These are phyloP conservation scores for Saccharomycopsis oosterbeekiorum DNA, from an alignment of 805 yeast species.

Conservation along the genomic window DNA sequence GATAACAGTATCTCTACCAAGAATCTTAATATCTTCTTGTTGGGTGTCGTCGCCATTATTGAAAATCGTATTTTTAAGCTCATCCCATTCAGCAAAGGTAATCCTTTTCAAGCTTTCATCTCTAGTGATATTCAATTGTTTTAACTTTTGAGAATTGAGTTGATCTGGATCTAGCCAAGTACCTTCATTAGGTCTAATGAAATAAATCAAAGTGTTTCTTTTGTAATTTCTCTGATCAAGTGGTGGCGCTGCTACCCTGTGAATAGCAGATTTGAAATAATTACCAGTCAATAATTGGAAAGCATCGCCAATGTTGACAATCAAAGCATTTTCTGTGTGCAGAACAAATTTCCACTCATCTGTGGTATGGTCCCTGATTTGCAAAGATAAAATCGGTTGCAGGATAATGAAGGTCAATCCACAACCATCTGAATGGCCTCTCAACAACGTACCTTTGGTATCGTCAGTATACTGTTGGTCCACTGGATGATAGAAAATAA, in stretches of 20 bases:
- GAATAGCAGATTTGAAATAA: constrained; percentile 36
- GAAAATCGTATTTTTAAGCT: constrained; percentile 24
- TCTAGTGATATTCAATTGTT: constrained; percentile 23
- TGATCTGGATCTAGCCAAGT: constrained; percentile 27
- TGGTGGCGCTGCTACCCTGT: constrained; percentile 38
- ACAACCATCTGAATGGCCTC: constrained; percentile 35
- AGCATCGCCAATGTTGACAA: constrained; percentile 34
- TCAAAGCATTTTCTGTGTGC: constrained; percentile 30
- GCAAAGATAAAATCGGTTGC: constrained; percentile 33
- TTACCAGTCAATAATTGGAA: constrained; percentile 36
- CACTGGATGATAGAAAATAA: constrained; percentile 24
- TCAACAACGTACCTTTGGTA: constrained; percentile 32
- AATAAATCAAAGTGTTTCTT: constrained; percentile 27
- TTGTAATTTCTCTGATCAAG: constrained; percentile 28
- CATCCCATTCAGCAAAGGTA: constrained; percentile 27
- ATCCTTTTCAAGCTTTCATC: constrained; percentile 27
- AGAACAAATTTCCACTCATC: constrained; percentile 33
- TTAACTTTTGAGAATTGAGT: constrained; percentile 23
- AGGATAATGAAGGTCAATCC: constrained; percentile 33
- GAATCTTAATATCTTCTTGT: not conserved
- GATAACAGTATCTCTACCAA: not conserved
- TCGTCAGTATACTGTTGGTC: constrained; percentile 24
- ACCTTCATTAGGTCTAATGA: constrained; percentile 24
- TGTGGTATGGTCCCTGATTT: constrained; percentile 30
- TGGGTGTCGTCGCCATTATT: constrained; percentile 22